These are phyloP conservation scores for Hypoxylon rubiginosum DNA, from an alignment of 2,329 filamentous ascomycete genomes.

Conservation along the genomic window DNA sequence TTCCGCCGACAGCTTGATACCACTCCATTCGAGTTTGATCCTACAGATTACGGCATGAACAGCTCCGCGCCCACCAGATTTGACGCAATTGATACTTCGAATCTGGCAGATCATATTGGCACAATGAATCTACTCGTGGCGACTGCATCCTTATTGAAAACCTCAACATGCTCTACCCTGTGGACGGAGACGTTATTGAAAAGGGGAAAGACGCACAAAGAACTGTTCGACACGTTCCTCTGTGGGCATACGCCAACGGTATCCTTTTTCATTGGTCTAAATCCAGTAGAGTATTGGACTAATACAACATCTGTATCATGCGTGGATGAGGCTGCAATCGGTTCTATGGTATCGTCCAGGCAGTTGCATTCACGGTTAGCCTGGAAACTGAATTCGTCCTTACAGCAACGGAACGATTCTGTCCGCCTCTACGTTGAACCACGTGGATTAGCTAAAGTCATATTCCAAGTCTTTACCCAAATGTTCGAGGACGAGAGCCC, in stretches of 20 bases:
- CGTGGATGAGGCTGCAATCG: constrained; percentile 56
- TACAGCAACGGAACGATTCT: constrained; percentile 33
- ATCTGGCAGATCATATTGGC: constrained; percentile 60
- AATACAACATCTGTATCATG: constrained; percentile 59
- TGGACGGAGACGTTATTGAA: constrained; percentile 62
- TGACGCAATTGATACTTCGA: constrained; percentile 69
- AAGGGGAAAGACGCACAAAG: constrained; percentile 47
- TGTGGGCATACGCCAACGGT: constrained; percentile 62
- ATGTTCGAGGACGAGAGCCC: constrained; percentile 59
- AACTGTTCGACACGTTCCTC: constrained; percentile 58
- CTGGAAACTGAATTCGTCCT: constrained; percentile 48
- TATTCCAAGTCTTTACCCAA: constrained; percentile 59
- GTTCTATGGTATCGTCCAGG: constrained; percentile 34
- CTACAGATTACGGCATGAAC: constrained; percentile 55
- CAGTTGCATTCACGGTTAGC: constrained; percentile 47
- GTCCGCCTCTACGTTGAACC: constrained; percentile 53
- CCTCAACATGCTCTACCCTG: constrained; percentile 60
- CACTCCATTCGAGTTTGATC: constrained; percentile 58
- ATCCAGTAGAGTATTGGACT: constrained; percentile 64
- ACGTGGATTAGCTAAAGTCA: constrained; percentile 54
- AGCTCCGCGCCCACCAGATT: constrained; percentile 59
- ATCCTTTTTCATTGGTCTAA: constrained; percentile 65
- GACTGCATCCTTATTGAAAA: constrained; percentile 61
- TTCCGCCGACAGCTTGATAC: constrained; percentile 59
- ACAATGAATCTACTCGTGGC: constrained; percentile 62